phyloP scores from a whole-genome alignment of 306 rosid species.

The Dryas alaskensis region DNA sequence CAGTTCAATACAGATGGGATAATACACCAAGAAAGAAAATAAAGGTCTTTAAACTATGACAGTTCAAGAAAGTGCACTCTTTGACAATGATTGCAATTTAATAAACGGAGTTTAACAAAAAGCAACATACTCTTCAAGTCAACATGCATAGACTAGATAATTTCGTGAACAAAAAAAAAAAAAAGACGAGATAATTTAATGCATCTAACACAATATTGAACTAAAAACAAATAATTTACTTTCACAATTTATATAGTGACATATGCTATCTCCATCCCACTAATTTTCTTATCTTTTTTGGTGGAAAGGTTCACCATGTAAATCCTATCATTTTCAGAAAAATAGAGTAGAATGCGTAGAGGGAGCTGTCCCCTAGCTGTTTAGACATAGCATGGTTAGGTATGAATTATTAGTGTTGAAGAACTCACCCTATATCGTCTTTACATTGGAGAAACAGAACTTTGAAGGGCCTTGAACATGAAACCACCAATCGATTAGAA shows the following conservation, averaged over 20 bases:
- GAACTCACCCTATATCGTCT: slow-evolving; percentile 46
- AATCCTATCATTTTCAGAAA: neutral
- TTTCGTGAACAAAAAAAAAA: neutral
- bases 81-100: neutral
- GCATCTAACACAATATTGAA: neutral
- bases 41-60: neutral
- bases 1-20: neutral
- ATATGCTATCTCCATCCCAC: neutral
- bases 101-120: neutral
- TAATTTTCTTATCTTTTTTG: neutral
- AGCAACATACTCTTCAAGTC: neutral
- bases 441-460: slow-evolving; percentile 33
- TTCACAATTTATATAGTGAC: neutral
- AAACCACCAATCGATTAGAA: slow-evolving; percentile 26
- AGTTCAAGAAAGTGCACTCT: neutral
- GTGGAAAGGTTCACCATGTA: neutral
- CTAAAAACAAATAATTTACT: neutral
- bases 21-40: neutral
- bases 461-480: slow-evolving; percentile 28
- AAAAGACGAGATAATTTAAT: neutral
- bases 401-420: neutral
- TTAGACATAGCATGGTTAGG: neutral
- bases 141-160: neutral
- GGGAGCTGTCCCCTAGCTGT: neutral
- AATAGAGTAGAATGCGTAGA: neutral